Conservation (phyloP, 208 protist species). For the Herpetomonas tarakana region DNA sequence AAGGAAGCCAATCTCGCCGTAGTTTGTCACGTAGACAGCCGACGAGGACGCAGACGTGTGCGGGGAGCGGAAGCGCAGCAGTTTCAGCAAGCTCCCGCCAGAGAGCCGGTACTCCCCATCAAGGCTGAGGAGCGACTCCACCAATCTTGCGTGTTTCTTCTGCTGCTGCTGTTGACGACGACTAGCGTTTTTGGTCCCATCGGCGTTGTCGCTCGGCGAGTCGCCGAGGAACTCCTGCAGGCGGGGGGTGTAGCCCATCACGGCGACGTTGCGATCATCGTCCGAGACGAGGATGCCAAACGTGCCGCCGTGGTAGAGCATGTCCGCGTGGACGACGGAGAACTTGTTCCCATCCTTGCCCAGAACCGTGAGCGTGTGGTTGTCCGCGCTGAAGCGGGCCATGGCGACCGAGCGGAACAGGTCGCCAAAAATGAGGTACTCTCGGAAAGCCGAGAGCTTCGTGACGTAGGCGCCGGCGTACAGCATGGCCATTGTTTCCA, state of each 20-base stretch:
- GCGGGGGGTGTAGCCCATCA: slow-evolving; percentile 76
- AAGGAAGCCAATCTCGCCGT: slow-evolving; percentile 79
- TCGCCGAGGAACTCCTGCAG: slow-evolving; percentile 29
- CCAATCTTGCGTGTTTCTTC: slow-evolving; percentile 20
- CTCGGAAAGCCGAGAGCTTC: slow-evolving; percentile 52
- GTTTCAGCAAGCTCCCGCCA: slow-evolving; percentile 54
- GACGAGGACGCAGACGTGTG: slow-evolving; percentile 21
- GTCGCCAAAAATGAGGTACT: slow-evolving; percentile 83
- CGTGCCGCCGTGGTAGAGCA: slow-evolving; percentile 71
- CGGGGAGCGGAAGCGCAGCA: slow-evolving; percentile 53
- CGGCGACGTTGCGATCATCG: slow-evolving; percentile 63
- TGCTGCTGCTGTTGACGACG: not conserved
- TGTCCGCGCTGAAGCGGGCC: slow-evolving; percentile 68
- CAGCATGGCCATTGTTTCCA: slow-evolving; percentile 74
- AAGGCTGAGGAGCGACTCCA: slow-evolving; percentile 67
- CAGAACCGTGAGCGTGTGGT: slow-evolving; percentile 77
- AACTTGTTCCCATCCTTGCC: slow-evolving; percentile 55
- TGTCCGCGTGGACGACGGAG: slow-evolving; percentile 61
- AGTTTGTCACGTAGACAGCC: slow-evolving; percentile 72
- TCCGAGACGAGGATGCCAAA: slow-evolving; percentile 75
- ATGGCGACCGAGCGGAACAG: slow-evolving; percentile 64
- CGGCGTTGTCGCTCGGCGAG: not conserved
- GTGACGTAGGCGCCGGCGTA: slow-evolving; percentile 86
- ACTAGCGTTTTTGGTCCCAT: too few relatives aligned
- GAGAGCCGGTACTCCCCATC: slow-evolving; percentile 77